Conservation (phyloP, 768 basidiomycete genomes). For the Rhizopogon vinicolor region DNA sequence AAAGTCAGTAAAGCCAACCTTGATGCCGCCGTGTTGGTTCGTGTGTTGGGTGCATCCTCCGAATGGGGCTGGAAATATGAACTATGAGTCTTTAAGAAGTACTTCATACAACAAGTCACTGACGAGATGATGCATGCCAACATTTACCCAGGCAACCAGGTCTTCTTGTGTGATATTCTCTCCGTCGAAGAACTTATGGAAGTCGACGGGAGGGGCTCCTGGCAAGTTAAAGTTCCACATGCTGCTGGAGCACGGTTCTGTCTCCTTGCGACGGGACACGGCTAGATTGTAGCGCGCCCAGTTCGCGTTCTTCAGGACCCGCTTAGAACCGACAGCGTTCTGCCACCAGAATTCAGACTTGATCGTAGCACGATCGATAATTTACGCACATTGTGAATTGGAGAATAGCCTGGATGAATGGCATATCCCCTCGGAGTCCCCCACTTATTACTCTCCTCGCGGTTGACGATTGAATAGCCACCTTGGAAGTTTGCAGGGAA, state of each 20-base stretch:
- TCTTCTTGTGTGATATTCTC: constrained; percentile 63
- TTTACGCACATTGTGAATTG: constrained; percentile 42
- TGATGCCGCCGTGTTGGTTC: constrained; percentile 50
- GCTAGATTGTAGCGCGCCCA: constrained; percentile 65
- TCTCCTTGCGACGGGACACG: constrained; percentile 54
- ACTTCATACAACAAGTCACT: constrained; percentile 2
- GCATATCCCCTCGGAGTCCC: constrained; percentile 54
- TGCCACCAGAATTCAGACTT: constrained; percentile 14
- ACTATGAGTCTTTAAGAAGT: not conserved
- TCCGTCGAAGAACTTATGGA: constrained; percentile 59
- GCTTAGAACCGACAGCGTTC: constrained; percentile 57
- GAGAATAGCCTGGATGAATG: constrained; percentile 54
- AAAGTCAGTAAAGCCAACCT: constrained; percentile 29
- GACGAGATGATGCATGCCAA: constrained; percentile 64
- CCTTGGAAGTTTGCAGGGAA: constrained; percentile 55
- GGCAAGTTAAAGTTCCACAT: constrained; percentile 66
- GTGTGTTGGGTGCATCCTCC: constrained; percentile 60
- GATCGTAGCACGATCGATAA: not conserved
- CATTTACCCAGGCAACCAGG: constrained; percentile 61
- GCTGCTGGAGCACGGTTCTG: constrained; percentile 51
- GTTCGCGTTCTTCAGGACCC: constrained; percentile 56
- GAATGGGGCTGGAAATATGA: constrained; percentile 42
- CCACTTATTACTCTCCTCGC: constrained; percentile 50
- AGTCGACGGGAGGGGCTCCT: constrained; percentile 49
- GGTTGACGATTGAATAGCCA: constrained; percentile 51